Evolutionary conservation across 1,284 basidiomycete species (phyloP).

Genomic region (Austroboletus niveus): DNA sequence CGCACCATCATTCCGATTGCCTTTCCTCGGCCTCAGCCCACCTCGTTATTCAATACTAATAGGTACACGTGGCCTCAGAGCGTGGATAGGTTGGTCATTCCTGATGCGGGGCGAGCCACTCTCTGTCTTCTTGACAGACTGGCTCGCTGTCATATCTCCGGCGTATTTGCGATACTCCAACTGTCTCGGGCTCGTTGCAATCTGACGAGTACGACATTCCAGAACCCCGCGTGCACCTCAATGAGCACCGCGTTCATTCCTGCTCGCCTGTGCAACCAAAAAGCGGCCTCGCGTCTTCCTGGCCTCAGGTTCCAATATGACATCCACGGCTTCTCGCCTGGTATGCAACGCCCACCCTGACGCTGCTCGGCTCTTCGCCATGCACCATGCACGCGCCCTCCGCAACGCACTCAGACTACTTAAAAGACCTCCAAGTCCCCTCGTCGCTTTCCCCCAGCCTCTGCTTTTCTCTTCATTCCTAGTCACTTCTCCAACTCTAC

Average conservation of each 20-base stretch:
- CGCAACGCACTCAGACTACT: conserved; percentile 23
- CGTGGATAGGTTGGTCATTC: conserved; percentile 7
- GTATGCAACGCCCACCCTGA: conserved; percentile 23
- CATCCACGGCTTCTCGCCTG: conserved; percentile 19
- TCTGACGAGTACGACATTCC: conserved; percentile 5
- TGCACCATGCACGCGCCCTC: conserved; percentile 29
- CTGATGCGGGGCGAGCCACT: conserved; percentile 4
- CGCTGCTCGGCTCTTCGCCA: conserved; percentile 27
- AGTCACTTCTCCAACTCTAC: conserved; percentile 14
- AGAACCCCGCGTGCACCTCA: conserved; percentile 7
- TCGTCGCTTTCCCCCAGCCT: conserved; percentile 14
- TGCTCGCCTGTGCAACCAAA: conserved; percentile 28
- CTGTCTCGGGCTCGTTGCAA: conserved; percentile 1
- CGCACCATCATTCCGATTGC: conserved; percentile 21
- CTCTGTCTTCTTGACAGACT: not conserved
- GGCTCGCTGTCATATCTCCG: conserved; percentile 1
- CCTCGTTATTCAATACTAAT: conserved; percentile 16
- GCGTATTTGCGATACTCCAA: conserved; percentile 8
- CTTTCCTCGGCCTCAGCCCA: conserved; percentile 23
- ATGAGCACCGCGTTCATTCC: conserved; percentile 27
- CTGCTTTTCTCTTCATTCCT: conserved; percentile 17
- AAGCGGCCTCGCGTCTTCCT: conserved; percentile 35
- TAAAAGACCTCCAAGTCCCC: conserved; percentile 16
- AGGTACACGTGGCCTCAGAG: conserved; percentile 17
- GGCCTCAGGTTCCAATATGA: conserved; percentile 26